Evolutionary conservation across 23 red algal species (phyloP), one percentile per base, ranked within the genome.

Genomic region (Agarophyton chilense): DNA sequence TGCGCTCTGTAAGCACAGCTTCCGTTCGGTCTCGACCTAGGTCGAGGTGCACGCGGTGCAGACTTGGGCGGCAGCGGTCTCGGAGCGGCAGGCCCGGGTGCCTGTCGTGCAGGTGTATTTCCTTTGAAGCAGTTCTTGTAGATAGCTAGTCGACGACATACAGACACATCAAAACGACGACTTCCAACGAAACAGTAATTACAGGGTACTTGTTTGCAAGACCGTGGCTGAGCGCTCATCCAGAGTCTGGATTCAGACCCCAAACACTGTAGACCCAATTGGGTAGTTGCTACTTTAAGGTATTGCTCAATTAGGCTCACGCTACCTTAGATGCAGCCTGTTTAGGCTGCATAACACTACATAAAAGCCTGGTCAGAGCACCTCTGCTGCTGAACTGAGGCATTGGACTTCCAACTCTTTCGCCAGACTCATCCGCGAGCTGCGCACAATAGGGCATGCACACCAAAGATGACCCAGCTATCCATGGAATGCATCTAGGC

Each of bases 121-220:
- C 83, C 67, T 14, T 66, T 49, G 71, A 88, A 88, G 25, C 83
- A 88, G 56, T 88, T 88, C 68, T 88, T 88, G 67, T 42, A 88
- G 46, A 88, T 88, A 8, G 83, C 67, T 25, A 70, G 47, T 49
- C 64, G 50, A 42, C 34, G 66, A 76, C 83, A 88, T 8, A 74
- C 54, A 32, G 39, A 42, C n/a, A 55, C 50, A 26, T 45, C 52
- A 21, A 24, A 62, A 28, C 83, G 64, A 58, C 66, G 66, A 39
- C 39, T 65, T 22, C 46, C 55, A 35, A 71, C 33, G 67, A 39
- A 74, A n/a, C 83, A 88, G 35, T 58, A 88, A 17, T 56, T 52
- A 34, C 83, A 88, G 4, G 83, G 67, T 32, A 43, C 47, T 21
- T 77, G 64, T 32, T 34, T 35, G 54, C 83, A 88, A 2, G 33